These are phyloP conservation scores for Paraconiothyrium brasiliense DNA, from an alignment of 2,329 filamentous ascomycete genomes.

Conservation along the genomic window DNA sequence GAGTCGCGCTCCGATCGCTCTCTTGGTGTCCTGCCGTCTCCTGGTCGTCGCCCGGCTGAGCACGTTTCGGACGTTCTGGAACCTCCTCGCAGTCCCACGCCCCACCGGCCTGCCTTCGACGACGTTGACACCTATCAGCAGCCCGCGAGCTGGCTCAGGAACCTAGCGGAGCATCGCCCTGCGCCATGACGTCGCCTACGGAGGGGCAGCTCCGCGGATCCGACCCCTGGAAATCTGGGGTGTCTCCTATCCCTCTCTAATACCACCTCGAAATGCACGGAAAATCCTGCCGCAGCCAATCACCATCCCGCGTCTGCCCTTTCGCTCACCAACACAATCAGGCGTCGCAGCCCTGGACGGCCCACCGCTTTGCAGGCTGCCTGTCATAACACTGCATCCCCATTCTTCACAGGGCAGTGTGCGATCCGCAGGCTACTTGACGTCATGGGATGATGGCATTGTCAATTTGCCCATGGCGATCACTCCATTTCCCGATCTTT, in stretches of 20 bases:
- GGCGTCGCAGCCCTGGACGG: too few relatives aligned
- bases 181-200: not conserved
- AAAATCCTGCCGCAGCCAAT: not conserved
- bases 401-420: not conserved
- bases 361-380: too few relatives aligned
- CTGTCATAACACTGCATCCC: too few relatives aligned
- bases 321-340: too few relatives aligned
- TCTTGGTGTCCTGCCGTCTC: too few relatives aligned
- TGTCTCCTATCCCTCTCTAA: not conserved
- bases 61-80: not conserved
- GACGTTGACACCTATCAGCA: too few relatives aligned
- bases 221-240: not conserved
- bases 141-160: not conserved
- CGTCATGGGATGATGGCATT: not conserved
- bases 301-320: too few relatives aligned
- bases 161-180: not conserved
- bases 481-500: not conserved
- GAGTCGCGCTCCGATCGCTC: not conserved
- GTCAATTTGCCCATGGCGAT: conserved; percentile 10
- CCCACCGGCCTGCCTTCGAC: not conserved
- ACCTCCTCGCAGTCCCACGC: not conserved
- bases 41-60: too few relatives aligned
- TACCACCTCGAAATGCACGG: not conserved
- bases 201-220: not conserved
- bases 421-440: not conserved